Evolutionary conservation across 75 land plant species (phyloP).

Genomic region (Pseudotsuga menziesii): DNA sequence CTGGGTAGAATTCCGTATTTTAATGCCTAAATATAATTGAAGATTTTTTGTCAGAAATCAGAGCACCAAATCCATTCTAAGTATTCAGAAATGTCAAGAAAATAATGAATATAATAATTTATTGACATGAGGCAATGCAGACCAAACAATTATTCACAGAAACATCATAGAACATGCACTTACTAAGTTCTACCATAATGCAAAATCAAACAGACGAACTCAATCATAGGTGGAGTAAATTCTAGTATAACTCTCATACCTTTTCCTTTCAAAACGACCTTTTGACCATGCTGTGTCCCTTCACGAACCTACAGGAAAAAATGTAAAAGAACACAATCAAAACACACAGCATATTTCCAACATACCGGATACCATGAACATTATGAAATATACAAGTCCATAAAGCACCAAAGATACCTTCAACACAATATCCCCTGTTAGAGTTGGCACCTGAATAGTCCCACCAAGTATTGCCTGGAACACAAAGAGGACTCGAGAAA

Average conservation of each 20-base stretch:
- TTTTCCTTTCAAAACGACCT: slow-evolving; percentile 90
- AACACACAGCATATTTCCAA: neutral
- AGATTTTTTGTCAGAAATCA: neutral
- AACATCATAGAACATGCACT: neutral
- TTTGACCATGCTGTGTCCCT: slow-evolving; percentile 97
- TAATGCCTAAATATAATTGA: slow-evolving; percentile 53
- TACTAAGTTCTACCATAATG: neutral
- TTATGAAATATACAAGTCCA: neutral
- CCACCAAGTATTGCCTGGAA: slow-evolving; percentile 96
- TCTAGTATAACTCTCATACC: slow-evolving; percentile 51
- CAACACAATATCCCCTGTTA: slow-evolving; percentile 89
- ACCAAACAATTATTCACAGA: neutral
- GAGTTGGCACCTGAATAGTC: slow-evolving; percentile 87
- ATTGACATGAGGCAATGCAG: neutral
- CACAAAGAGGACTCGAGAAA: slow-evolving; percentile 1
- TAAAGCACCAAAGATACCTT: slow-evolving; percentile 44
- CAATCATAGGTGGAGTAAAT: too few species aligned
- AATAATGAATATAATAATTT: neutral
- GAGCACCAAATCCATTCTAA: neutral
- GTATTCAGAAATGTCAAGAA: neutral
- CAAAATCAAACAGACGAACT: neutral
- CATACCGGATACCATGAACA: neutral
- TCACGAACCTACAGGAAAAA: slow-evolving; percentile 56
- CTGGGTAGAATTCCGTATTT: slow-evolving; percentile 40
- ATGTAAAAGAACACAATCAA: neutral